phyloP scores from a whole-genome alignment of 345 rosid genomes.

The Barbarea vulgaris region DNA sequence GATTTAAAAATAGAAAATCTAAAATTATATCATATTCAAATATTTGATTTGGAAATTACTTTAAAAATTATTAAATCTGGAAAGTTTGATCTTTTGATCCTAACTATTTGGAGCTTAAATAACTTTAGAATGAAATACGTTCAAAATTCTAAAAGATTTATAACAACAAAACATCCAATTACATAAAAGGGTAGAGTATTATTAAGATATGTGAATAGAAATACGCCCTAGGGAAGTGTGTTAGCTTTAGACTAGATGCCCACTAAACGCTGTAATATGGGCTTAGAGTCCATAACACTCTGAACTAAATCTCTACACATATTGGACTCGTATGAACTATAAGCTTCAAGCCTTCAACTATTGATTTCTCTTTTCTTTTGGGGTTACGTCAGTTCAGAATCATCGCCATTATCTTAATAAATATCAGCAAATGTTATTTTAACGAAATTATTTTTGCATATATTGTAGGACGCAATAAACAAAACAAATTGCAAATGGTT shows the following conservation, averaged over 20 bases:
- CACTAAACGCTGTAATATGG: neutral
- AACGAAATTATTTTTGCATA: neutral
- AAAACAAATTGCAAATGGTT: neutral
- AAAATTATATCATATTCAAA: neutral
- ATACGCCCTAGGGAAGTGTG: neutral
- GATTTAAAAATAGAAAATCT: neutral
- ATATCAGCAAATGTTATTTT: neutral
- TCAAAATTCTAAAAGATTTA: neutral
- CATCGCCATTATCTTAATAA: neutral
- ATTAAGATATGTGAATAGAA: neutral
- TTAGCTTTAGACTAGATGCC: neutral
- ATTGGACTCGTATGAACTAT: neutral
- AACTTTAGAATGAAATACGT: neutral
- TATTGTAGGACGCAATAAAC: neutral
- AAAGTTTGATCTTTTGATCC: neutral
- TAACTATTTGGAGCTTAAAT: neutral
- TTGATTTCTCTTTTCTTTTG: neutral
- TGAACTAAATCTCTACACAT: neutral
- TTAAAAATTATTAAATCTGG: neutral
- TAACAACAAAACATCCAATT: neutral
- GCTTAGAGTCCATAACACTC: slow-evolving; percentile 11
- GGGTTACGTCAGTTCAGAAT: slow-evolving; percentile 5
- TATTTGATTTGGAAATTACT: neutral
- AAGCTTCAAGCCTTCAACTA: neutral
- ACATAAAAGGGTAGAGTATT: neutral